These are phyloP conservation scores for Exsudoporus floridanus DNA, from an alignment of 1,284 basidiomycete genomes.

Conservation along the genomic window DNA sequence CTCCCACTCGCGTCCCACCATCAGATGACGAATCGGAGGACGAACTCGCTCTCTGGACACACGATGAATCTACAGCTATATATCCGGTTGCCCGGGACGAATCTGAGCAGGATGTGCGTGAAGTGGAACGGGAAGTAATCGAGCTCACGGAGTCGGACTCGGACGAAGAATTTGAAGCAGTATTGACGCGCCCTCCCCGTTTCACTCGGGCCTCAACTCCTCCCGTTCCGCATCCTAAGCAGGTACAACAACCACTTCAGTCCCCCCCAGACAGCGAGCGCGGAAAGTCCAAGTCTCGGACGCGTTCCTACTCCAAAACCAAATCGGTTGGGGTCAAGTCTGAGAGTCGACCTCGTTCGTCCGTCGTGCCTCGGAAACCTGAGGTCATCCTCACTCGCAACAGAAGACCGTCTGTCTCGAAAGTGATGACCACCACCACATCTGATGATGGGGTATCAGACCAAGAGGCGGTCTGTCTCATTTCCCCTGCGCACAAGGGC, in stretches of 20 bases:
- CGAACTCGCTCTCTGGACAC: slow-evolving; percentile 44
- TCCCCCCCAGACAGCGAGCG: slow-evolving; percentile 20
- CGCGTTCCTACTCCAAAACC: slow-evolving; percentile 2
- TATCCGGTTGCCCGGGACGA: slow-evolving; percentile 22
- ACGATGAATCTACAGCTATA: slow-evolving; percentile 40
- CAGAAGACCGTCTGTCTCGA: slow-evolving; percentile 1
- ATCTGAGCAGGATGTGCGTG: slow-evolving; percentile 13
- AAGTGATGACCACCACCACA: not conserved
- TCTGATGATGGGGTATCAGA: not conserved
- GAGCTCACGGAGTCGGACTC: slow-evolving; percentile 40
- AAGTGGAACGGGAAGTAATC: slow-evolving; percentile 32
- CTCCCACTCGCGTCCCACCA: slow-evolving; percentile 2
- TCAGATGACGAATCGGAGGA: slow-evolving; percentile 44
- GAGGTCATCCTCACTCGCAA: slow-evolving; percentile 7
- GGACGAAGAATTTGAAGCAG: slow-evolving; percentile 31
- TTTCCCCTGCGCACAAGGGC: slow-evolving; percentile 10
- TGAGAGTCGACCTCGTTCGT: slow-evolving; percentile 3
- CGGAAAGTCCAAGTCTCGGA: slow-evolving; percentile 15
- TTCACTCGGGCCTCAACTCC: slow-evolving; percentile 10
- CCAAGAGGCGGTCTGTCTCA: slow-evolving; percentile 1
- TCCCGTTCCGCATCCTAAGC: not conserved
- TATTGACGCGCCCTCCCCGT: slow-evolving; percentile 28
- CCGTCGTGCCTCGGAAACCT: slow-evolving; percentile 10
- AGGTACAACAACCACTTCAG: slow-evolving; percentile 11
- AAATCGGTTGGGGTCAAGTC: slow-evolving; percentile 3